Conservation (phyloP, 305 asterid genomes). For the Fraxinus velutina region DNA sequence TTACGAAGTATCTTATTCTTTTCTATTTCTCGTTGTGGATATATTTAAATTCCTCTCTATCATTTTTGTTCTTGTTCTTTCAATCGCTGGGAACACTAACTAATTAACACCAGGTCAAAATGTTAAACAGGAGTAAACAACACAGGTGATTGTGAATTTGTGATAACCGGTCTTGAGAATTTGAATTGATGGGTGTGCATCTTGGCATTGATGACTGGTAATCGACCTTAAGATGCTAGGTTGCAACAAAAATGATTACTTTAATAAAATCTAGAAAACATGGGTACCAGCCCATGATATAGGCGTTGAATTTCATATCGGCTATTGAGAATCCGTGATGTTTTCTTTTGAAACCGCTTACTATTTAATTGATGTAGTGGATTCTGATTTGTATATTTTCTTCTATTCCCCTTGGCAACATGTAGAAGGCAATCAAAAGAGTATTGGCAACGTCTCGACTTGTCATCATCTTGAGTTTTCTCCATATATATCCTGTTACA, state of each 20-base stretch:
- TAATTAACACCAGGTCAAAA: background rate
- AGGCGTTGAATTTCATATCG: background rate
- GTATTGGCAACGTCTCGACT: background rate
- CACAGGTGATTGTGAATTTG: background rate
- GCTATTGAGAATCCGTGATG: background rate
- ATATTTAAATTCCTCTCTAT: background rate
- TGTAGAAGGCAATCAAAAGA: background rate
- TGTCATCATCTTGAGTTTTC: background rate
- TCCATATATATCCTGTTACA: background rate
- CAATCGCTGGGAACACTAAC: background rate
- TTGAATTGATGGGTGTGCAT: background rate
- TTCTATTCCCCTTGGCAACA: background rate
- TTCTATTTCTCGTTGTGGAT: background rate
- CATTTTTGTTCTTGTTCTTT: background rate
- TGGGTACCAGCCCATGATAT: background rate
- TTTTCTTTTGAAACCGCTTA: background rate
- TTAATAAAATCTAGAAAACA: background rate
- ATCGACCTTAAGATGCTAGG: constrained; percentile 1
- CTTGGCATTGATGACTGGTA: background rate
- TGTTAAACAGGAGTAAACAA: background rate
- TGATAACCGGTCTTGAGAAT: background rate
- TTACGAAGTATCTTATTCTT: background rate
- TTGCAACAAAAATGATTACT: background rate
- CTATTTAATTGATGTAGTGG: background rate
- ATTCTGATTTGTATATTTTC: background rate